Evolutionary conservation across 176 grass and related monocot species (phyloP), one percentile per base, ranked within the genome.

Genomic region (Tuctoria greenei): DNA sequence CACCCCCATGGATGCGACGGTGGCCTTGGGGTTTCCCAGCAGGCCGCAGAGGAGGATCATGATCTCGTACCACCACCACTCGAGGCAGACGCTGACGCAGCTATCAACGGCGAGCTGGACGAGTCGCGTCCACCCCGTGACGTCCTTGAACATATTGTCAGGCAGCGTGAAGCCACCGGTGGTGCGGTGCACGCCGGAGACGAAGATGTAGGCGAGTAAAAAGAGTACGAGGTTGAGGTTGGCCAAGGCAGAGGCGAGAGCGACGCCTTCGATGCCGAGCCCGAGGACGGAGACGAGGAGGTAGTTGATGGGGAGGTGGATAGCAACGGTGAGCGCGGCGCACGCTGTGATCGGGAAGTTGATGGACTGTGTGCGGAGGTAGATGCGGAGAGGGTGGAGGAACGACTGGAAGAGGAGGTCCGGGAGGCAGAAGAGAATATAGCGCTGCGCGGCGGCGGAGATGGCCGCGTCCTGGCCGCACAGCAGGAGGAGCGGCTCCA

Each of bases 31-130:
- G 13, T 95, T 82, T 0, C 73, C 63, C 0, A 99, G 77, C 8
- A 95, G 86, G 8, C 96, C 96, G 49, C 92, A 95, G 16, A 99
- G 82, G 7, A 99, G 88, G 60, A 99, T 95, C 92, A 99, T 99
- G 78, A 99, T 99, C 77, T 99, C 96, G 77, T 99, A 99, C 96
- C 96, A 99, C 96, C 96, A 99, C 96, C 96, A 99, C 77, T 99
- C 96, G 17, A 99, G 84, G 79, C 96, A 99, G 9, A 99, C 92
- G 76, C 87, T 88, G 20, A 83, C 66, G 31, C 87, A 87, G 81
- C 96, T 99, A 39, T 90, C 92, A 24, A 83, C 21, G 51, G 96
- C 75, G 25, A 99, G 83, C 70, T 62, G 17, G 28, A 77, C 74
- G 34, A 99, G 81, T 45, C 87, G 42, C 14, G 67, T 45, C 96